Evolutionary conservation across 768 basidiomycete species (phyloP).

Genomic region (Clathrus columnatus): DNA sequence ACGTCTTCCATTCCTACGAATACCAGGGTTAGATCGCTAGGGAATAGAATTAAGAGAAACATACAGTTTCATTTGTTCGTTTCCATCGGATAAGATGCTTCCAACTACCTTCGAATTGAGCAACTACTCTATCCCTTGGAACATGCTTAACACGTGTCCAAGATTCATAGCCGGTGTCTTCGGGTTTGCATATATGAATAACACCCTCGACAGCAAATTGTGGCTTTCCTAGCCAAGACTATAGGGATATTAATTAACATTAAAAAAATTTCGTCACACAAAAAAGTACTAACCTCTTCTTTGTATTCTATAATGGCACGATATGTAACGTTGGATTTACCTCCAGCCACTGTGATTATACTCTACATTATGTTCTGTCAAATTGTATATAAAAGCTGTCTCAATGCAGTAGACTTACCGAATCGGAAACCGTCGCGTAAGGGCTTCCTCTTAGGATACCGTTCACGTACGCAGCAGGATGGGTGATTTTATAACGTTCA

Average conservation of each 20-base stretch:
- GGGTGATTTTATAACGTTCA: conserved; percentile 80
- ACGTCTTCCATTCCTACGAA: conserved; percentile 45
- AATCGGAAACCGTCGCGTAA: conserved; percentile 80
- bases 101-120: conserved; percentile 86
- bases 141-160: conserved; percentile 91
- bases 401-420: conserved; percentile 20
- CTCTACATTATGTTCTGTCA: conserved; percentile 23
- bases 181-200: conserved; percentile 71
- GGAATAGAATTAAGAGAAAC: not conserved
- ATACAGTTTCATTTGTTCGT: conserved; percentile 28
- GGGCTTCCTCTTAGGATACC: conserved; percentile 87
- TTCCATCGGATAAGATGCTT: conserved; percentile 74
- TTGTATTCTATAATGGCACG: conserved; percentile 89
- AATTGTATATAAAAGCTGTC: not conserved
- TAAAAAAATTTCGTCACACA: not conserved
- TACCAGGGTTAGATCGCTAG: not conserved
- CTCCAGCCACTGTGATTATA: conserved; percentile 73
- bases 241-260: conserved; percentile 15
- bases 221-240: conserved; percentile 86
- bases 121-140: conserved; percentile 66
- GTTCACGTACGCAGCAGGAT: conserved; percentile 85
- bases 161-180: conserved; percentile 46
- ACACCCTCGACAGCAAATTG: conserved; percentile 84
- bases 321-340: conserved; percentile 47
- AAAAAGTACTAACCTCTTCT: conserved; percentile 66